phyloP scores from a whole-genome alignment of 2,329 filamentous ascomycete species.

The Aspergillus tamarii region DNA sequence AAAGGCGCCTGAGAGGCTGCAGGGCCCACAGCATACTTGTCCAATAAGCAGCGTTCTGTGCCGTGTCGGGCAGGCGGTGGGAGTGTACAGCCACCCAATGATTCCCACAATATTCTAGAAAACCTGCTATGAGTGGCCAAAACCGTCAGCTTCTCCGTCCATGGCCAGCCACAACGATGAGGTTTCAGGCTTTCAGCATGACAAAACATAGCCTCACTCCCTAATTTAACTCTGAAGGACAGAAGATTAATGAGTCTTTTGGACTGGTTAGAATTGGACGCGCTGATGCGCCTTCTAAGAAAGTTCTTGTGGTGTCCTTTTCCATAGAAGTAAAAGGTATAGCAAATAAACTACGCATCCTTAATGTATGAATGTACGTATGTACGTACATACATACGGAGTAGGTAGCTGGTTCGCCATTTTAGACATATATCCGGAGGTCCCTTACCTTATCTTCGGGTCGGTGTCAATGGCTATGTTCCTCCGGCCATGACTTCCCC shows the following conservation, averaged over 20 bases:
- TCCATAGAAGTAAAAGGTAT: not conserved
- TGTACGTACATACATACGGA: not conserved
- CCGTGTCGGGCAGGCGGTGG: slow-evolving; percentile 9
- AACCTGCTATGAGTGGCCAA: slow-evolving; percentile 1
- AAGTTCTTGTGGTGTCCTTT: not conserved
- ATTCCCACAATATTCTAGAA: slow-evolving; percentile 12
- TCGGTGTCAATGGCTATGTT: not conserved
- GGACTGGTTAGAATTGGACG: not conserved
- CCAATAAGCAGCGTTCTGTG: not conserved
- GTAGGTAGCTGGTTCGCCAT: not conserved
- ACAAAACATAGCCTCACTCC: slow-evolving; percentile 19
- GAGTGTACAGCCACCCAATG: slow-evolving; percentile 10
- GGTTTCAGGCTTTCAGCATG: slow-evolving; percentile 13
- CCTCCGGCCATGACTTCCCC: not conserved
- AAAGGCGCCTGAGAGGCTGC: not conserved
- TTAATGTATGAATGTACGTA: not conserved
- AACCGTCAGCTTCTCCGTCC: not conserved
- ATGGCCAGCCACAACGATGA: slow-evolving; percentile 13
- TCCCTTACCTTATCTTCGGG: not conserved
- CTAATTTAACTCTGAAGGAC: not conserved
- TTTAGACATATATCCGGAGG: not conserved
- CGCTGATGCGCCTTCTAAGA: not conserved
- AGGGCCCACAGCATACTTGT: not conserved
- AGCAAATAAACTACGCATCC: not conserved
- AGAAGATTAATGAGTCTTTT: not conserved